phyloP scores from a whole-genome alignment of 768 basidiomycete species.

The Phylloporus sp. region DNA sequence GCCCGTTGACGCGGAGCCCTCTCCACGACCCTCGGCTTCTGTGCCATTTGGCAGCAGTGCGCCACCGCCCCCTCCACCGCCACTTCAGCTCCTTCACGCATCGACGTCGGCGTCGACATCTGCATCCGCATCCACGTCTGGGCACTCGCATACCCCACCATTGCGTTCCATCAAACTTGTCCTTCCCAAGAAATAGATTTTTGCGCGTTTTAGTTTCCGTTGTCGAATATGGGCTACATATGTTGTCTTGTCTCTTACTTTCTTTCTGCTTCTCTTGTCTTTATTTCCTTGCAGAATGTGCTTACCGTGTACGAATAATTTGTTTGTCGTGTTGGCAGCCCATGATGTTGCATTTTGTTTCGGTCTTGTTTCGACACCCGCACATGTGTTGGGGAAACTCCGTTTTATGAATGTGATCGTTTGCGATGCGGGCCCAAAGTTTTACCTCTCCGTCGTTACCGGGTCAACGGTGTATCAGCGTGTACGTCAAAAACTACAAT shows the following conservation, averaged over 20 bases:
- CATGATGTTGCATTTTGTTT: background rate
- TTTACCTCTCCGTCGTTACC: background rate
- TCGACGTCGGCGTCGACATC: background rate
- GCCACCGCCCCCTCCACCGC: conserved; percentile 16
- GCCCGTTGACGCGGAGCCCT: conserved; percentile 31
- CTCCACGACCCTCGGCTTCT: conserved; percentile 30
- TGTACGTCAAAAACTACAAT: no score
- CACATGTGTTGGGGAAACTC: background rate
- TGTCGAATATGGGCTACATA: background rate
- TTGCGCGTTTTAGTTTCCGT: background rate
- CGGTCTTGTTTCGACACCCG: background rate
- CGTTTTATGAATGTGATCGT: background rate
- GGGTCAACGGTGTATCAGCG: background rate
- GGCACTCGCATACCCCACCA: conserved; percentile 29
- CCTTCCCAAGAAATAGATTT: conserved; percentile 28
- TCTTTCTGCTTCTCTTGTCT: background rate
- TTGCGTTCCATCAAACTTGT: conserved; percentile 30
- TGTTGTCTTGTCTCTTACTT: background rate
- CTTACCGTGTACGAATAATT: conserved; percentile 14
- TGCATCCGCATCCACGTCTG: background rate
- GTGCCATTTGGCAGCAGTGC: conserved; percentile 15
- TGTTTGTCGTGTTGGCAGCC: background rate
- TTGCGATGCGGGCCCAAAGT: background rate
- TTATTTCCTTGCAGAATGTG: background rate
- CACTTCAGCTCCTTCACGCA: conserved; percentile 4